Conservation (phyloP, 331 rosid species). For the Arachis monticola region DNA sequence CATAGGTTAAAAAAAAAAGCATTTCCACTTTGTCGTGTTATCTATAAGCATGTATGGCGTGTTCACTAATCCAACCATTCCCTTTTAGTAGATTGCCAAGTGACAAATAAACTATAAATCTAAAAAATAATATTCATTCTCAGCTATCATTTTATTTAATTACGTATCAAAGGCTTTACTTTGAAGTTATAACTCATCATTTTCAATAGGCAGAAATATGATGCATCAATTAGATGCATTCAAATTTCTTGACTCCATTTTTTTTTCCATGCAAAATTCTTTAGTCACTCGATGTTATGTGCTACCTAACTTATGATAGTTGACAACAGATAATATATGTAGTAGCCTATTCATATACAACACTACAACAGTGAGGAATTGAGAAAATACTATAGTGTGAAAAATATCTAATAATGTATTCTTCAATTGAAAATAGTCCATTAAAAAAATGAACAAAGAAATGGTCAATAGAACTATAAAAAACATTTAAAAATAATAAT, state of each 20-base stretch:
- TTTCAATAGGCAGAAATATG: conserved; percentile 4
- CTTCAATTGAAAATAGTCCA: not conserved
- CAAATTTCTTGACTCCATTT: conserved; percentile 27
- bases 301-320: conserved; percentile 48
- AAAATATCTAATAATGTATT: not conserved
- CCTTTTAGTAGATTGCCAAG: conserved; percentile 32
- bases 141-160: conserved; percentile 32
- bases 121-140: conserved; percentile 27
- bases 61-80: conserved; percentile 33
- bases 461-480: not conserved
- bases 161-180: conserved; percentile 2
- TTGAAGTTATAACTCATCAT: conserved; percentile 4
- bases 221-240: conserved; percentile 21
- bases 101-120: conserved; percentile 33
- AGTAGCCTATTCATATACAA: conserved; percentile 6
- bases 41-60: conserved; percentile 36
- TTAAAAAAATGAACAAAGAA: not conserved
- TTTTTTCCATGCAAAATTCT: conserved; percentile 36
- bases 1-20: no score
- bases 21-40: conserved; percentile 6
- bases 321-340: conserved; percentile 12
- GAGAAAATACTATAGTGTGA: not conserved
- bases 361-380: not conserved
- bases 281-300: conserved; percentile 41
- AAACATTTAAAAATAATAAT: no score